These are phyloP conservation scores for Citrus sp. DNA, from an alignment of 345 rosid species.

Conservation along the genomic window DNA sequence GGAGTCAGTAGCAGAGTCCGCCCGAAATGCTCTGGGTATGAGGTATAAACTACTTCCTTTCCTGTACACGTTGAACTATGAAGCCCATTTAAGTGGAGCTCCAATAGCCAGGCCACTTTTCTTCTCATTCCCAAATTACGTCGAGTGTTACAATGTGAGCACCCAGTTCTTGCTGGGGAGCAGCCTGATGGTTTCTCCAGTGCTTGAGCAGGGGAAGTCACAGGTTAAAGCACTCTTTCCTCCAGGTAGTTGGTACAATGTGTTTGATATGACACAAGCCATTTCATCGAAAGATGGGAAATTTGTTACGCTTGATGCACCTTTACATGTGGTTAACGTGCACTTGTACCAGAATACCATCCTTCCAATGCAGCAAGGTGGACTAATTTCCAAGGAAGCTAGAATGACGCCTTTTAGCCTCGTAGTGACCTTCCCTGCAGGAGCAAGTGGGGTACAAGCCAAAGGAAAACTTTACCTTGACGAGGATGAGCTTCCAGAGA, in stretches of 20 bases:
- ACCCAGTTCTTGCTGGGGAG: constrained; percentile 90
- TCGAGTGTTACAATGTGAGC: constrained; percentile 66
- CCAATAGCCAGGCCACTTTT: constrained; percentile 95
- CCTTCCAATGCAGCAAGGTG: constrained; percentile 92
- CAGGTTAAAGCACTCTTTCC: constrained; percentile 76
- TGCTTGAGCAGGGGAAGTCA: constrained; percentile 72
- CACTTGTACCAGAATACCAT: constrained; percentile 81
- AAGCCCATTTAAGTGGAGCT: constrained; percentile 75
- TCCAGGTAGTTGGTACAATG: constrained; percentile 88
- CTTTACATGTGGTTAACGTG: constrained; percentile 73
- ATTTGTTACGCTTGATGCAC: constrained; percentile 63
- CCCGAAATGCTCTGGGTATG: constrained; percentile 95
- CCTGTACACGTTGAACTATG: constrained; percentile 79
- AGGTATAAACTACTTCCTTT: constrained; percentile 82
- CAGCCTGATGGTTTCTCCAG: constrained; percentile 90
- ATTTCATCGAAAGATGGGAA: constrained; percentile 51
- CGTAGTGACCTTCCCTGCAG: constrained; percentile 68
- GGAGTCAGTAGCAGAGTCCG: constrained; percentile 75
- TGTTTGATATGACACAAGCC: constrained; percentile 64
- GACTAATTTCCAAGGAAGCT: constrained; percentile 73
- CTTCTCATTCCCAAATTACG: constrained; percentile 79
- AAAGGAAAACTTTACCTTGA: constrained; percentile 71
- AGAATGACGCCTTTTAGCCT: constrained; percentile 84
- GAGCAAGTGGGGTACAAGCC: constrained; percentile 62
- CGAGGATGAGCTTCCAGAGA: constrained; percentile 86